Percentiles rank a stretch among this genome's conserved stretches.
Conservation (phyloP, 345 rosid species). For the Gossypium australe region DNA sequence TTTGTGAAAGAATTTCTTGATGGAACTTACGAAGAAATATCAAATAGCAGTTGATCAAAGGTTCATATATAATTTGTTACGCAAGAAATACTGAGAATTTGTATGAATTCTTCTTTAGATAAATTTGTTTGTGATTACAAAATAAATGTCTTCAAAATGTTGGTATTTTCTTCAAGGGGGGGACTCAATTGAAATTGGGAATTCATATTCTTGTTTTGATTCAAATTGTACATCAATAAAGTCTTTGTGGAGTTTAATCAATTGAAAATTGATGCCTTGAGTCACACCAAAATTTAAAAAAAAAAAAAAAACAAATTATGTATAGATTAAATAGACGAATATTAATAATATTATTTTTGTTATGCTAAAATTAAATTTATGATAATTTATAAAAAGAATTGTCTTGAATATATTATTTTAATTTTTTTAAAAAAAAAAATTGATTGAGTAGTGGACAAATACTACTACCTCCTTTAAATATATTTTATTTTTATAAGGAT, state of each 20-base stretch:
- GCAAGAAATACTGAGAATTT: background rate
- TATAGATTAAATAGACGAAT: too few species aligned
- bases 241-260: background rate
- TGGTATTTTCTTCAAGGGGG: background rate
- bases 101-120: background rate
- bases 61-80: background rate
- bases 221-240: background rate
- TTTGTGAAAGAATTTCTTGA: background rate
- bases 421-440: too few species aligned
- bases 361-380: too few species aligned
- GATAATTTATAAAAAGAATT: too few species aligned
- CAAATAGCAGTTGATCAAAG: background rate
- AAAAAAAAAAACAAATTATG: too few species aligned
- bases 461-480: too few species aligned
- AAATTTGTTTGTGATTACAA: conserved; percentile 4
- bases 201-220: background rate
- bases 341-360: too few species aligned
- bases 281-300: background rate
- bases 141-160: background rate
- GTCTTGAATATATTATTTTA: too few species aligned
- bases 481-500: too few species aligned
- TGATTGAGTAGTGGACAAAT: too few species aligned
- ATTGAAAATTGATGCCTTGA: background rate
- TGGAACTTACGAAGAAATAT: background rate
- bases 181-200: background rate